These are phyloP conservation scores for Boechera stricta DNA, from an alignment of 345 rosid genomes.

Conservation along the genomic window DNA sequence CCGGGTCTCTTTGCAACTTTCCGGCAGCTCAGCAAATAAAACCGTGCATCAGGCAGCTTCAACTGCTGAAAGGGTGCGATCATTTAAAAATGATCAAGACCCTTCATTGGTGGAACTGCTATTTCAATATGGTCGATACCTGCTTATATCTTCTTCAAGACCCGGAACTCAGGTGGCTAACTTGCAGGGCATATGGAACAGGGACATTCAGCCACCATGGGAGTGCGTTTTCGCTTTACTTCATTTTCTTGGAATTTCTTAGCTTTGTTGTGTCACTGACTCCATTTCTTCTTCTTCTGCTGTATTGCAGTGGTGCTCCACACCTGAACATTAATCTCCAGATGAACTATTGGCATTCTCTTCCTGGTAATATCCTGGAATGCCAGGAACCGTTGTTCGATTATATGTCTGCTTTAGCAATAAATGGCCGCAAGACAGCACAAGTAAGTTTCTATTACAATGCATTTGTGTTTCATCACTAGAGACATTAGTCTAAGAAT, in stretches of 20 bases:
- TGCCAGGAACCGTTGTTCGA: conserved; percentile 93
- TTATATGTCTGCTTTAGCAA: conserved; percentile 65
- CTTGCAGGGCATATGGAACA: conserved; percentile 96
- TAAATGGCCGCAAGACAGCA: conserved; percentile 87
- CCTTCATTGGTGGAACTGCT: conserved; percentile 84
- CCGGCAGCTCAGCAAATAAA: conserved; percentile 49
- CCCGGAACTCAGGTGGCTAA: conserved; percentile 95
- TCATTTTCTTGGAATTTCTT: conserved; percentile 1
- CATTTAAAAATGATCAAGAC: conserved; percentile 78
- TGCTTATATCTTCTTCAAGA: conserved; percentile 87
- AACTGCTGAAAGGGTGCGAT: conserved; percentile 74
- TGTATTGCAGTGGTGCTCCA: conserved; percentile 74
- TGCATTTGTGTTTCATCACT: conserved; percentile 10
- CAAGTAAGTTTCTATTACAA: conserved; percentile 54
- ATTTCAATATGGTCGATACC: conserved; percentile 84
- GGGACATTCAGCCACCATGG: conserved; percentile 78
- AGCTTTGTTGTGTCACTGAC: conserved; percentile 17
- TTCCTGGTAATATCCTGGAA: conserved; percentile 82
- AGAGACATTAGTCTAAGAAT: conserved; percentile 3
- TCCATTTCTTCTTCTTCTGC: conserved; percentile 6
- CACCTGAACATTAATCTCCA: conserved; percentile 93
- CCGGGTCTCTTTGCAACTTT: conserved; percentile 72
- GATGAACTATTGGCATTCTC: conserved; percentile 98
- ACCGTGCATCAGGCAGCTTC: conserved; percentile 43
- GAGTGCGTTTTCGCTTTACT: conserved; percentile 61